A percentile compares a stretch with the other conserved stretches of the same genome.
phyloP scores from a whole-genome alignment of 306 rosid genomes.

The Oxytropis ochrocephala region DNA sequence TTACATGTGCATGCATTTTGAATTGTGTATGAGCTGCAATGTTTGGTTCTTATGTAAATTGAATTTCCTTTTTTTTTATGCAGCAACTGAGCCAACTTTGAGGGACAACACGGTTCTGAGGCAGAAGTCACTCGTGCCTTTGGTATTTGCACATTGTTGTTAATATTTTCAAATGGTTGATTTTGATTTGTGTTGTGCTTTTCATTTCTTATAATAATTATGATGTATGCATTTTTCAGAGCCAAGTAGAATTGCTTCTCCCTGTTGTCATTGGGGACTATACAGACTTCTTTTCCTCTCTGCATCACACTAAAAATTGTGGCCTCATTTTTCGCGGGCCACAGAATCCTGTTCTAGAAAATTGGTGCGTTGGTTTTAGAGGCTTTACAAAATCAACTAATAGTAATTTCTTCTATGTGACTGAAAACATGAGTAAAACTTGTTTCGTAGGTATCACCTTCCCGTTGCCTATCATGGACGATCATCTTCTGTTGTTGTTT shows the following conservation, averaged over 20 bases:
- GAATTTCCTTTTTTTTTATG: conserved; percentile 20
- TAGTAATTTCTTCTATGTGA: neutral
- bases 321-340: conserved; percentile 86
- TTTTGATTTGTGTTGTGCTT: neutral
- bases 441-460: conserved; percentile 63
- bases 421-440: neutral
- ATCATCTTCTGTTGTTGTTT: conserved; percentile 86
- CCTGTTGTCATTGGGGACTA: conserved; percentile 86
- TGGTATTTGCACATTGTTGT: conserved; percentile 43
- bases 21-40: conserved; percentile 18
- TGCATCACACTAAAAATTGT: conserved; percentile 81
- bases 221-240: conserved; percentile 39
- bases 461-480: conserved; percentile 97
- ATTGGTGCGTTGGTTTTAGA: conserved; percentile 45
- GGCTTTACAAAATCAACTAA: neutral
- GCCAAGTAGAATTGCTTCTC: conserved; percentile 61
- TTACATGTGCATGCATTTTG: neutral
- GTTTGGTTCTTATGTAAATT: neutral
- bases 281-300: conserved; percentile 79
- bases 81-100: conserved; percentile 70
- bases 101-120: conserved; percentile 70
- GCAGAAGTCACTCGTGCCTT: conserved; percentile 59
- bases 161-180: neutral
- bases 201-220: conserved; percentile 6
- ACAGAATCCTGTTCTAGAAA: conserved; percentile 46